phyloP scores from a whole-genome alignment of 805 yeast species.

The Soucietia sequanensis region DNA sequence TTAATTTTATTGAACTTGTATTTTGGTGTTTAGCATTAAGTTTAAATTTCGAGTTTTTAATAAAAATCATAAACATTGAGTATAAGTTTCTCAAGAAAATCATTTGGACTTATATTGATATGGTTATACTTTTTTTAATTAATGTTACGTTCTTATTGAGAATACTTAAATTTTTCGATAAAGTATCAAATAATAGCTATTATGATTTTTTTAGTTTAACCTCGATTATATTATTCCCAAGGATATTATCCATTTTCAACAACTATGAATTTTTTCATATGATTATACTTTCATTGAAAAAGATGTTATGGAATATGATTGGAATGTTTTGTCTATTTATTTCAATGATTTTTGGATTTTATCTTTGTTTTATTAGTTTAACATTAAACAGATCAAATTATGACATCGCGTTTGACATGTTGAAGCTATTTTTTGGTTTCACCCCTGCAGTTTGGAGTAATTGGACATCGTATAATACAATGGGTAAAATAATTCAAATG shows the following conservation, averaged over 20 bases:
- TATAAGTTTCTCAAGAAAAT: slow-evolving; percentile 45
- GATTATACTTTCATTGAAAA: slow-evolving; percentile 48
- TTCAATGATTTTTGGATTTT: slow-evolving; percentile 54
- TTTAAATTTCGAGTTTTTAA: slow-evolving; percentile 46
- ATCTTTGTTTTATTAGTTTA: slow-evolving; percentile 51
- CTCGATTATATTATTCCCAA: slow-evolving; percentile 49
- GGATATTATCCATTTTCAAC: slow-evolving; percentile 50
- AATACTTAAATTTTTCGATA: slow-evolving; percentile 12
- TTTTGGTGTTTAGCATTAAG: slow-evolving; percentile 48
- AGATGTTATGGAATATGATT: slow-evolving; percentile 50
- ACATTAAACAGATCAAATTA: slow-evolving; percentile 41
- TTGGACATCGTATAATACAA: slow-evolving; percentile 46
- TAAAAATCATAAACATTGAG: slow-evolving; percentile 45
- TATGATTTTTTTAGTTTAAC: slow-evolving; percentile 40
- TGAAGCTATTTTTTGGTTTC: slow-evolving; percentile 54
- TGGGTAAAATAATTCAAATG: slow-evolving; percentile 49
- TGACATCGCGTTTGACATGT: slow-evolving; percentile 49
- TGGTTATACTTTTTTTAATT: slow-evolving; percentile 39
- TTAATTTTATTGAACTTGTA: slow-evolving; percentile 25
- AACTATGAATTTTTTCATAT: slow-evolving; percentile 51
- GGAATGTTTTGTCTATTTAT: slow-evolving; percentile 48
- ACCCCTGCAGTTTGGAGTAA: slow-evolving; percentile 61
- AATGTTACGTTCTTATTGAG: slow-evolving; percentile 29
- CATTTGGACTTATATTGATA: slow-evolving; percentile 54
- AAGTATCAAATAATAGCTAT: slow-evolving; percentile 14